These are phyloP conservation scores for Cyclocybe cylindracea DNA, from an alignment of 768 basidiomycete genomes.

Conservation along the genomic window DNA sequence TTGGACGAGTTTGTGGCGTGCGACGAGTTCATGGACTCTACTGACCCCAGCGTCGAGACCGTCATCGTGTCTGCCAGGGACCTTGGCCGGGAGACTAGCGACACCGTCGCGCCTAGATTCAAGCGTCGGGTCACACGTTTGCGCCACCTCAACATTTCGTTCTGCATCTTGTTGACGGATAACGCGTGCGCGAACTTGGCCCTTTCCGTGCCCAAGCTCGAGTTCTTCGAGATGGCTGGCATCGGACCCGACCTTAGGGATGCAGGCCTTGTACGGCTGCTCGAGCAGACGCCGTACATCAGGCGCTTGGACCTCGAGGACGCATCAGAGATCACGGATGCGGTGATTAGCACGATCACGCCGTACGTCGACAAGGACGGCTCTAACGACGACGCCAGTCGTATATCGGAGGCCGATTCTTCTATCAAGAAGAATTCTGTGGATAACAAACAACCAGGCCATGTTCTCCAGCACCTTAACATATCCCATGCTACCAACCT, in stretches of 20 bases:
- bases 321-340: conserved; percentile 71
- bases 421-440: background rate
- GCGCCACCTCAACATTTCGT: conserved; percentile 73
- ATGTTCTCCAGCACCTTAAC: conserved; percentile 69
- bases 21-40: conserved; percentile 35
- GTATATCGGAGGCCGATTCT: background rate
- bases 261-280: conserved; percentile 70
- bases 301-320: conserved; percentile 86
- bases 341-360: conserved; percentile 66
- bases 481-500: conserved; percentile 69
- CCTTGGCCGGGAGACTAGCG: conserved; percentile 60
- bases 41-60: conserved; percentile 37
- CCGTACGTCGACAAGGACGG: conserved; percentile 27
- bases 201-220: conserved; percentile 67
- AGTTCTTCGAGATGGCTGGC: conserved; percentile 78
- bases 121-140: conserved; percentile 67
- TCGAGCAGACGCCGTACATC: conserved; percentile 70
- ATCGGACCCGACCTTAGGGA: conserved; percentile 71
- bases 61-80: conserved; percentile 61
- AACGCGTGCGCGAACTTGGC: conserved; percentile 73
- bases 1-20: conserved; percentile 73
- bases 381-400: too few relatives aligned
- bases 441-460: conserved; percentile 48
- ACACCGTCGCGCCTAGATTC: conserved; percentile 33
- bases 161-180: conserved; percentile 72